These are phyloP conservation scores for Saccharomyces hybrid DNA, from an alignment of 1,139 yeast genomes.

Conservation along the genomic window DNA sequence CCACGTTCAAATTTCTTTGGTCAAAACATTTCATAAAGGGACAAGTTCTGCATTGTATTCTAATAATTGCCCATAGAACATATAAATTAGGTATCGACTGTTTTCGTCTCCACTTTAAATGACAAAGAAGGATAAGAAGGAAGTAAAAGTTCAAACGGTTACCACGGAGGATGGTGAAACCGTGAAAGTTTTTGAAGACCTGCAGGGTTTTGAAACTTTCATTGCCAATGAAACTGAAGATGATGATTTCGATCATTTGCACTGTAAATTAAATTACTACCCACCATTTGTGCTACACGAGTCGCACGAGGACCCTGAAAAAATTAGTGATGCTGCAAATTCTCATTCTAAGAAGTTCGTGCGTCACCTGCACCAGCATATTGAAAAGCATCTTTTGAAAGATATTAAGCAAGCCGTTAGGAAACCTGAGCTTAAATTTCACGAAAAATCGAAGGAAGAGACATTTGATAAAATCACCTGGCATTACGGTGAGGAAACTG, in stretches of 20 bases:
- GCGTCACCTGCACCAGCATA: conserved; percentile 68
- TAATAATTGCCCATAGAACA: not conserved
- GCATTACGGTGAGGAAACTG: conserved; percentile 47
- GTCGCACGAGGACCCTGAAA: conserved; percentile 62
- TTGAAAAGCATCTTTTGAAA: conserved; percentile 59
- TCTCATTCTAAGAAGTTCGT: conserved; percentile 64
- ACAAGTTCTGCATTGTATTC: not conserved
- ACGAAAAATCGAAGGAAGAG: conserved; percentile 44
- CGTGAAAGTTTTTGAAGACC: conserved; percentile 47
- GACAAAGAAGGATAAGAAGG: conserved; percentile 29
- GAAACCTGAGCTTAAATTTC: conserved; percentile 43
- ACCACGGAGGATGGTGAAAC: conserved; percentile 28
- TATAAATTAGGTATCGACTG: not conserved
- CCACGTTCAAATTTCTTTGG: not conserved
- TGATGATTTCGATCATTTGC: conserved; percentile 61
- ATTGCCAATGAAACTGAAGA: conserved; percentile 71
- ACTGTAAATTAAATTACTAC: conserved; percentile 57
- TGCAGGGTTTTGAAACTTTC: conserved; percentile 54
- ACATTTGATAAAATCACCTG: conserved; percentile 42
- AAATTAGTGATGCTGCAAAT: conserved; percentile 65
- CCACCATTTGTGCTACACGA: conserved; percentile 68
- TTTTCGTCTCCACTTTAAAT: conserved; percentile 7
- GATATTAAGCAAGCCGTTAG: conserved; percentile 61
- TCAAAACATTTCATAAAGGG: not conserved
- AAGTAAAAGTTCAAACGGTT: conserved; percentile 19